Evolutionary conservation across 352 stramenopile genomes (phyloP).

Genomic region (Pythium diclinum): DNA sequence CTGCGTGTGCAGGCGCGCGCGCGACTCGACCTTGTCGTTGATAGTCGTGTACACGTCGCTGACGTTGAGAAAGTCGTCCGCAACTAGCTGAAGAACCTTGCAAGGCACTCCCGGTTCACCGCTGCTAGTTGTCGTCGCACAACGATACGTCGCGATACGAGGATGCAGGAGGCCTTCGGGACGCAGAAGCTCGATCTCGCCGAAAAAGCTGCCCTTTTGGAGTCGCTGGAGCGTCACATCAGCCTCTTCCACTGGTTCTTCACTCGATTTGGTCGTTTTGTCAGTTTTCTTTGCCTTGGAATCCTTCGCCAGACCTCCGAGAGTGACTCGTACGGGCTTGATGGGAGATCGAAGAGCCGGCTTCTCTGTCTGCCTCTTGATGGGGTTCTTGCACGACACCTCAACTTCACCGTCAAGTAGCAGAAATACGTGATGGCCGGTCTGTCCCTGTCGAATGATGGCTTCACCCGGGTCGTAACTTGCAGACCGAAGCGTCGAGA

Average conservation of each 20-base stretch:
- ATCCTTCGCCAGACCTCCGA: constrained; percentile 8
- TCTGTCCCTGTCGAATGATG: constrained; percentile 74
- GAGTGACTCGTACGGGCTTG: neutral
- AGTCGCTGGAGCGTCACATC: constrained; percentile 63
- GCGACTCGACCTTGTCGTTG: constrained; percentile 60
- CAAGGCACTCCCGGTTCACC: constrained; percentile 34
- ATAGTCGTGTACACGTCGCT: constrained; percentile 74
- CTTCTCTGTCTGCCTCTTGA: constrained; percentile 37
- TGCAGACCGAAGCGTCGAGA: constrained; percentile 69
- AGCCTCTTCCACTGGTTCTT: constrained; percentile 11
- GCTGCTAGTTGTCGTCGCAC: constrained; percentile 18
- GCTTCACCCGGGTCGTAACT: constrained; percentile 62
- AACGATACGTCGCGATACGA: constrained; percentile 70
- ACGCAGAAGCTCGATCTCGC: constrained; percentile 72
- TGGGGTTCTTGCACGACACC: constrained; percentile 74
- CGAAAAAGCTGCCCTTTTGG: constrained; percentile 75
- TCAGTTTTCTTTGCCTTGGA: constrained; percentile 4
- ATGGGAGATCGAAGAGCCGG: neutral
- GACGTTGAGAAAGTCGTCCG: constrained; percentile 75
- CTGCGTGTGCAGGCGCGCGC: constrained; percentile 55
- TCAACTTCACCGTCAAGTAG: constrained; percentile 75
- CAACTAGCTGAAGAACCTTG: constrained; percentile 78
- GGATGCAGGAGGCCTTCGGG: constrained; percentile 66
- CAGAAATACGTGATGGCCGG: constrained; percentile 75
- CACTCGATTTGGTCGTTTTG: neutral